phyloP scores from a whole-genome alignment of 1,284 basidiomycete species.

The Termitomyces sp. region DNA sequence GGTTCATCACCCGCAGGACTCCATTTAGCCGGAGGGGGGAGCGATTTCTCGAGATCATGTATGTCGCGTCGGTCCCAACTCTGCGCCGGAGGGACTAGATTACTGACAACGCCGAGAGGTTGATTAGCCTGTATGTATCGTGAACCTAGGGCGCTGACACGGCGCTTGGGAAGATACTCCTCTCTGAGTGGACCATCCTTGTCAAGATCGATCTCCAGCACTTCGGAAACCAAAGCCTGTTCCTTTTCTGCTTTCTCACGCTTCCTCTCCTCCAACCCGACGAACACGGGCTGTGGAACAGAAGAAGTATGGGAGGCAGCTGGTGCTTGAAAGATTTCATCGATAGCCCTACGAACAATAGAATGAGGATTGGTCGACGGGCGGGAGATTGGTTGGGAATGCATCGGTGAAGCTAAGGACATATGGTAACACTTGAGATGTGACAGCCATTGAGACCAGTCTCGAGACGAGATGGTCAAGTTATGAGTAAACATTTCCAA shows the following conservation, averaged over 20 bases:
- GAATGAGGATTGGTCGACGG: conserved; percentile 65
- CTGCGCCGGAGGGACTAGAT: conserved; percentile 13
- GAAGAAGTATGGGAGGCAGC: conserved; percentile 23
- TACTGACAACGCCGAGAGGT: conserved; percentile 14
- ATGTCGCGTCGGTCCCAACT: conserved; percentile 28
- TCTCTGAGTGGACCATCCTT: conserved; percentile 75
- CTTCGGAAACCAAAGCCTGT: conserved; percentile 37
- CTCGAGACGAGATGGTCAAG: conserved; percentile 53
- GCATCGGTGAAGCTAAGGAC: conserved; percentile 49
- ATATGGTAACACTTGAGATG: conserved; percentile 60
- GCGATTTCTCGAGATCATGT: conserved; percentile 27
- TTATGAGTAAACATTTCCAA: conserved; percentile 67
- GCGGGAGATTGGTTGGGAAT: conserved; percentile 73
- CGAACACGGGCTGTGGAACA: conserved; percentile 58
- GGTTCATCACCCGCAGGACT: conserved; percentile 73
- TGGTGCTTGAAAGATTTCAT: conserved; percentile 56
- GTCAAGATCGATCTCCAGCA: conserved; percentile 69
- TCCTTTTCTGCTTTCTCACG: conserved; percentile 44
- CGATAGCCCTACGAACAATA: conserved; percentile 63
- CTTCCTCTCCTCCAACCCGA: conserved; percentile 60
- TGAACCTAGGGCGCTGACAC: conserved; percentile 35
- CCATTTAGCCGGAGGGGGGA: conserved; percentile 77
- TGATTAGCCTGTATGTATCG: conserved; percentile 23
- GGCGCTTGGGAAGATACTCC: conserved; percentile 71
- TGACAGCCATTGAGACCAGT: conserved; percentile 68